Evolutionary conservation across 257 asterid species (phyloP).

Genomic region (Catharanthus roseus): DNA sequence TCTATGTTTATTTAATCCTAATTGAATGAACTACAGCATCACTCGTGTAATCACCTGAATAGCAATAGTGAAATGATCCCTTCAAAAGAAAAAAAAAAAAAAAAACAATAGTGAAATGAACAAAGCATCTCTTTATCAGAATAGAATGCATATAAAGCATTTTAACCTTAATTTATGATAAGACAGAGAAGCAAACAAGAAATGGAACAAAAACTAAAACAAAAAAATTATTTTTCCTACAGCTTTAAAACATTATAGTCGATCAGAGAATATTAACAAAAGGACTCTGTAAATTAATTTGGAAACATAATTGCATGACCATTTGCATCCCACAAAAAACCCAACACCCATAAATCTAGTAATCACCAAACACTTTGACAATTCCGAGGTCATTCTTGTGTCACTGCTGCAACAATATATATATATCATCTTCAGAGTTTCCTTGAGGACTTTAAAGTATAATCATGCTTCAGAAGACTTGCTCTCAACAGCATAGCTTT

Average conservation of each 20-base stretch:
- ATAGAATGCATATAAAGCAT: background rate
- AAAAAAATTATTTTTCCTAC: background rate
- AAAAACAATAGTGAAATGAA: no score
- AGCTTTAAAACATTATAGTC: background rate
- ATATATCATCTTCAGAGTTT: conserved; percentile 37
- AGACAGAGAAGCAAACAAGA: background rate
- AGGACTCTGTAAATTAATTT: no score
- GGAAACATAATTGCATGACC: background rate
- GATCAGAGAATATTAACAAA: conserved; percentile 10
- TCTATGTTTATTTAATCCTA: no score
- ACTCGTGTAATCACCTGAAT: no score
- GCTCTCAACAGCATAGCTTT: conserved; percentile 88
- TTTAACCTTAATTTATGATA: no score
- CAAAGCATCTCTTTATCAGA: no score
- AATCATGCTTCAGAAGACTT: conserved; percentile 75
- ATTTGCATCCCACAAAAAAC: background rate
- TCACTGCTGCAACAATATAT: conserved; percentile 7
- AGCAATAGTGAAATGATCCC: no score
- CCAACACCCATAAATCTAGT: background rate
- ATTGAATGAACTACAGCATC: no score
- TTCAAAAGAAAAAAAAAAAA: no score
- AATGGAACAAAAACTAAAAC: background rate
- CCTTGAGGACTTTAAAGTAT: conserved; percentile 40
- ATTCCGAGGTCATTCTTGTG: conserved; percentile 3
- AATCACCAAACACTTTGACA: background rate